Evolutionary conservation across 176 grass and related monocot genomes (phyloP).

Genomic region (Areca catechu): DNA sequence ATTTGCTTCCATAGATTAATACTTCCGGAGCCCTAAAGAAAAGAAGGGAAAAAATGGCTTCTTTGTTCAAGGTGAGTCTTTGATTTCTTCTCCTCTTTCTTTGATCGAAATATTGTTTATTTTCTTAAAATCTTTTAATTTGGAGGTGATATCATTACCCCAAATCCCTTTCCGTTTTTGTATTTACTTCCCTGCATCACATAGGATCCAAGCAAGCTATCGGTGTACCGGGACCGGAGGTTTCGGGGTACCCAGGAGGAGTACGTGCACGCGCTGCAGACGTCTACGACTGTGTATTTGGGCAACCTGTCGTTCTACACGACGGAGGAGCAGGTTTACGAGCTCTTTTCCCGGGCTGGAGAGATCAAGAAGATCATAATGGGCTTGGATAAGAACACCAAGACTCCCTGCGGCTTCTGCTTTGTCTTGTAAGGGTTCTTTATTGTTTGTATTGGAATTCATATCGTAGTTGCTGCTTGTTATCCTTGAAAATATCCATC

Average conservation of each 20-base stretch:
- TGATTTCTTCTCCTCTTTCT: not conserved
- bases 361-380: conserved; percentile 99
- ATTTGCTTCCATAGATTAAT: too few species aligned
- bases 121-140: too few species aligned
- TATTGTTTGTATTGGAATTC: too few species aligned
- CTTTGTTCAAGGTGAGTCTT: conserved; percentile 9
- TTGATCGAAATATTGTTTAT: not conserved
- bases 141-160: too few species aligned
- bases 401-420: conserved; percentile 97
- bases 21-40: too few species aligned
- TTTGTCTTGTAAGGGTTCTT: conserved; percentile 49
- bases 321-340: conserved; percentile 93
- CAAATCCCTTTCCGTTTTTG: not conserved
- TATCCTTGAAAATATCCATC: too few species aligned
- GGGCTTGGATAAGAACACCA: conserved; percentile 89
- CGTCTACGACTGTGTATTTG: conserved; percentile 73
- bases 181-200: not conserved
- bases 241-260: conserved; percentile 87
- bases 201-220: conserved; percentile 80
- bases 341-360: conserved; percentile 81
- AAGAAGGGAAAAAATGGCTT: not conserved
- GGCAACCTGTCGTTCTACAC: conserved; percentile 99
- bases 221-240: conserved; percentile 85
- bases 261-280: conserved; percentile 58
- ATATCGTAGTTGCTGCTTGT: too few species aligned